Evolutionary conservation across 371 early-diverging fungal species (phyloP).

Genomic region (Thermomucor indicae-seudaticae): DNA sequence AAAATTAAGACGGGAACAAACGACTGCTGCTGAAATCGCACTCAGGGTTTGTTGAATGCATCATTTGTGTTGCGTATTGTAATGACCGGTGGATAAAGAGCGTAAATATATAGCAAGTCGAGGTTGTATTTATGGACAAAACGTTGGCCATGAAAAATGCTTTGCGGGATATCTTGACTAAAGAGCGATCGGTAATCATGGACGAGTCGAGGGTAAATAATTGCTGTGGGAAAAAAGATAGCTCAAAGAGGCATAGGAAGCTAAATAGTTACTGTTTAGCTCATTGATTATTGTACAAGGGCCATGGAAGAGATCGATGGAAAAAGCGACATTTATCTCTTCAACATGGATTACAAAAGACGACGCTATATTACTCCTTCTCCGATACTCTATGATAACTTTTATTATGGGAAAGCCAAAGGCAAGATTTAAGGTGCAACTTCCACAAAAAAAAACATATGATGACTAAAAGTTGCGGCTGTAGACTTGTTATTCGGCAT

Average conservation of each 20-base stretch:
- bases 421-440: slow-evolving; percentile 11
- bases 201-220: slow-evolving; percentile 24
- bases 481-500: slow-evolving; percentile 57
- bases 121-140: slow-evolving; percentile 43
- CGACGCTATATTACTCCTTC: slow-evolving; percentile 37
- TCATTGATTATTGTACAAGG: slow-evolving; percentile 12
- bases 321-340: slow-evolving; percentile 21
- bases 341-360: slow-evolving; percentile 37
- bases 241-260: background rate
- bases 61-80: background rate
- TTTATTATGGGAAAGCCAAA: slow-evolving; percentile 31
- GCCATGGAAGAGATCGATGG: slow-evolving; percentile 26
- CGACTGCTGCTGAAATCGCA: slow-evolving; percentile 32
- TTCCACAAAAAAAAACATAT: background rate
- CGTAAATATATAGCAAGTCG: slow-evolving; percentile 34
- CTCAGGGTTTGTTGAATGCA: slow-evolving; percentile 31
- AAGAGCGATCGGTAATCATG: slow-evolving; percentile 28
- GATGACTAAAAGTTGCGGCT: background rate
- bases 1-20: slow-evolving; percentile 41
- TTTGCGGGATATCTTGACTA: slow-evolving; percentile 34
- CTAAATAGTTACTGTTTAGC: slow-evolving; percentile 6
- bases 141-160: slow-evolving; percentile 24
- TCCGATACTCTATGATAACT: slow-evolving; percentile 48
- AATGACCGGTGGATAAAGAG: background rate
- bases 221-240: background rate